Evolutionary conservation across 164 flowering plant genomes (phyloP).

Genomic region (Liriodendron chinense): DNA sequence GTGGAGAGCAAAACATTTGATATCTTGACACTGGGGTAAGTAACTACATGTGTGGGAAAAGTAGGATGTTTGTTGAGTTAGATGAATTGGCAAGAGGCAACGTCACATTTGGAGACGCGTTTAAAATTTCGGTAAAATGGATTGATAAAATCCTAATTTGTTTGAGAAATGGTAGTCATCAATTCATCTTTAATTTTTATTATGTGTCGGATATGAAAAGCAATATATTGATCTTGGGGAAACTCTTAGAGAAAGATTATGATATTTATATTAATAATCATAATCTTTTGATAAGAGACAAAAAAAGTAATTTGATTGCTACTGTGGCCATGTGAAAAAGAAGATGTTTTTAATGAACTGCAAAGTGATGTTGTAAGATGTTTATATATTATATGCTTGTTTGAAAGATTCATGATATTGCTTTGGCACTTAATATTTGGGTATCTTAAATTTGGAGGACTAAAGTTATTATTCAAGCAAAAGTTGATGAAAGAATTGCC

Average conservation of each 20-base stretch:
- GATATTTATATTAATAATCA: neutral
- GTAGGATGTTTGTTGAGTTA: neutral
- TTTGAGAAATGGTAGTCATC: neutral
- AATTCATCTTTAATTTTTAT: neutral
- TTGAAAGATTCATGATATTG: too few species aligned
- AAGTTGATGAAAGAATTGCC: neutral
- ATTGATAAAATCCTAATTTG: neutral
- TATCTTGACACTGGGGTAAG: neutral
- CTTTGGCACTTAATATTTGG: neutral
- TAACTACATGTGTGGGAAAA: neutral
- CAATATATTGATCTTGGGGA: neutral
- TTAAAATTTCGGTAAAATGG: neutral
- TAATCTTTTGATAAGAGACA: neutral
- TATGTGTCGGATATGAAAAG: neutral
- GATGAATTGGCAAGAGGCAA: neutral
- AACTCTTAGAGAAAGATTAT: neutral
- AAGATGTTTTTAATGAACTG: neutral
- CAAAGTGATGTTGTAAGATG: neutral
- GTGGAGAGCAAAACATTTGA: neutral
- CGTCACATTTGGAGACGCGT: neutral
- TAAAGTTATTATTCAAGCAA: neutral
- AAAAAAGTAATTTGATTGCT: too few species aligned
- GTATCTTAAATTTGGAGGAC: neutral
- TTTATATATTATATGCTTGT: neutral
- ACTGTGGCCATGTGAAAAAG: too few species aligned